These are phyloP conservation scores for Plectosphaerella plurivora DNA, from an alignment of 2,329 filamentous ascomycete genomes.

Conservation along the genomic window DNA sequence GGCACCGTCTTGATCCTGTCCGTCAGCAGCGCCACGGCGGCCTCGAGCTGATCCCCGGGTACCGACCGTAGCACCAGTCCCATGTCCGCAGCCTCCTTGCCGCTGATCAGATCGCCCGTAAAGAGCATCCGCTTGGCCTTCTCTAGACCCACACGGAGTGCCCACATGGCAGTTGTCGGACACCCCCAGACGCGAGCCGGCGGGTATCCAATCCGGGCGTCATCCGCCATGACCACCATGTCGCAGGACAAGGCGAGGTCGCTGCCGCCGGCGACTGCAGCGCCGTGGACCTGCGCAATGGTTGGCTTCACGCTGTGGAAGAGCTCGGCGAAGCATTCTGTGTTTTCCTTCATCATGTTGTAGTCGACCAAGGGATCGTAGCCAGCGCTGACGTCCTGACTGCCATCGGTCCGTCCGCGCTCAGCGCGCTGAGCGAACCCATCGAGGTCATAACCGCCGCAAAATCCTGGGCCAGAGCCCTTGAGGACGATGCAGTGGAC, in stretches of 20 bases:
- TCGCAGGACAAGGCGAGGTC: constrained; percentile 12
- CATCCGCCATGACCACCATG: constrained; percentile 10
- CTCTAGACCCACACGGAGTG: constrained; percentile 8
- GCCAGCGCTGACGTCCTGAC: constrained; percentile 7
- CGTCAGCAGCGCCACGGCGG: constrained; percentile 4
- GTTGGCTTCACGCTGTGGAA: constrained; percentile 11
- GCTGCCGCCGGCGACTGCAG: constrained; percentile 9
- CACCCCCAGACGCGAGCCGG: constrained; percentile 9
- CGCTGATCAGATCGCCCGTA: constrained; percentile 9
- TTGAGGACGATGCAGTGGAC: constrained; percentile 11
- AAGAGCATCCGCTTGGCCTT: constrained; percentile 10
- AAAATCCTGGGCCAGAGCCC: constrained; percentile 9
- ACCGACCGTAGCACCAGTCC: constrained; percentile 11
- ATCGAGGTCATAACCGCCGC: constrained; percentile 10
- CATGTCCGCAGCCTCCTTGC: constrained; percentile 10
- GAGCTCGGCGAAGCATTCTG: constrained; percentile 9
- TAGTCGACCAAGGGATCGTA: constrained; percentile 11
- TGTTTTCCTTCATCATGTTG: constrained; percentile 7
- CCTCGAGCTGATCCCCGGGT: constrained; percentile 7
- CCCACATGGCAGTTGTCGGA: constrained; percentile 11
- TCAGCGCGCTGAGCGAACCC: constrained; percentile 7
- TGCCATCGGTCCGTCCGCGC: constrained; percentile 9
- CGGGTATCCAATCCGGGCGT: constrained; percentile 10
- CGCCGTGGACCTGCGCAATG: constrained; percentile 12
- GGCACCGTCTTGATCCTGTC: constrained; percentile 10